Evolutionary conservation across 768 basidiomycete species (phyloP).

Genomic region (Butyriboletus loyo): DNA sequence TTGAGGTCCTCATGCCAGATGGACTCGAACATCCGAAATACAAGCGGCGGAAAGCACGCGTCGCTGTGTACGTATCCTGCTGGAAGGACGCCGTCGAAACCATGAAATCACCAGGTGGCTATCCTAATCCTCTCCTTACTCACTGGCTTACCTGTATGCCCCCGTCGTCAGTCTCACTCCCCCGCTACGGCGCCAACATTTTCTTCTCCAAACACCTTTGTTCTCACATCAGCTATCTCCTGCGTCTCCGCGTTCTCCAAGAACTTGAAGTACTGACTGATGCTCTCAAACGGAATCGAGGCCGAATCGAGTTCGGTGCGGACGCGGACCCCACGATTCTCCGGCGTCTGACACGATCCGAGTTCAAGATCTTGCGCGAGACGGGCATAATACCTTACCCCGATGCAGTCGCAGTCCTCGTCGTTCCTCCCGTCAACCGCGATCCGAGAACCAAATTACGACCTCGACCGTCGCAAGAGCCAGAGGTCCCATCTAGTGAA

Average conservation of each 20-base stretch:
- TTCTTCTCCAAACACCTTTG: conserved; percentile 42
- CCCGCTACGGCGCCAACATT: conserved; percentile 30
- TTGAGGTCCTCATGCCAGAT: conserved; percentile 44
- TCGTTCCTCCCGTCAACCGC: conserved; percentile 64
- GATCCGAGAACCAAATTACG: conserved; percentile 44
- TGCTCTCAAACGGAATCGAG: conserved; percentile 6
- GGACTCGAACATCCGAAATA: conserved; percentile 67
- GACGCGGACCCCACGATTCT: conserved; percentile 42
- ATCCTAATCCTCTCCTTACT: neutral
- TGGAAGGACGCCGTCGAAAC: conserved; percentile 46
- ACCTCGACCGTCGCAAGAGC: conserved; percentile 40
- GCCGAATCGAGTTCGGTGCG: neutral
- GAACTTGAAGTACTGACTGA: conserved; percentile 61
- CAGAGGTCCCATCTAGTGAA: conserved; percentile 24
- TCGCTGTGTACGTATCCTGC: conserved; percentile 57
- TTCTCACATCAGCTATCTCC: conserved; percentile 58
- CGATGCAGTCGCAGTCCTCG: conserved; percentile 63
- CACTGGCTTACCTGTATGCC: conserved; percentile 3
- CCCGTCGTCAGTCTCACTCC: conserved; percentile 13
- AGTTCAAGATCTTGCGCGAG: conserved; percentile 49
- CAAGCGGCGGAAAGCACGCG: conserved; percentile 43
- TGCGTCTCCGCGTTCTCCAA: conserved; percentile 73
- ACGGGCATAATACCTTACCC: conserved; percentile 47
- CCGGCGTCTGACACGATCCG: conserved; percentile 60
- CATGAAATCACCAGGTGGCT: conserved; percentile 38